A percentile compares a stretch with the other conserved stretches of the same genome.
Evolutionary conservation across 306 rosid genomes (phyloP).

Genomic region (Casuarina equisetifolia): DNA sequence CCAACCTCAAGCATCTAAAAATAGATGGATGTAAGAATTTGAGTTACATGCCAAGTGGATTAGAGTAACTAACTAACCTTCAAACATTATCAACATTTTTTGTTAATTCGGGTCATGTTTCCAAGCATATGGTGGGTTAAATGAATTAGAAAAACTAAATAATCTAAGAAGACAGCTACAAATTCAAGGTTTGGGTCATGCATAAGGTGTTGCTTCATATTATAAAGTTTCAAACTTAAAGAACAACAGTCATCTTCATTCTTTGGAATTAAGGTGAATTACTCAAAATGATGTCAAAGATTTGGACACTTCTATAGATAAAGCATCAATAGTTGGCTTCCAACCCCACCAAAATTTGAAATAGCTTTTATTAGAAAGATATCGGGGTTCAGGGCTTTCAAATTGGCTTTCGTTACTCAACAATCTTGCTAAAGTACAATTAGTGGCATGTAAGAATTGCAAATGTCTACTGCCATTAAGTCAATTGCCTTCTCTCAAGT

Average conservation of each 20-base stretch:
- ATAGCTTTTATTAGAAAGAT: no score
- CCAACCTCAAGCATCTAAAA: constrained; percentile 3
- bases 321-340: no score
- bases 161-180: neutral
- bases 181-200: neutral
- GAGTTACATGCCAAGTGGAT: constrained; percentile 4
- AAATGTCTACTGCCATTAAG: no score
- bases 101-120: neutral
- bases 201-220: neutral
- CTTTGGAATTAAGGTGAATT: neutral
- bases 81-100: neutral
- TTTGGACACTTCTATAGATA: no score
- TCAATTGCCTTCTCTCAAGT: no score
- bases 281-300: neutral
- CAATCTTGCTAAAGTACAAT: no score
- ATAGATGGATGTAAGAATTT: neutral
- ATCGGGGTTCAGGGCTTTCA: no score
- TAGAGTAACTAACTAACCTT: constrained; percentile 3
- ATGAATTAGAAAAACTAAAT: neutral
- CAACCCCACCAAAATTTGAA: no score
- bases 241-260: constrained; percentile 4
- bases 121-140: neutral
- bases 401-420: no score
- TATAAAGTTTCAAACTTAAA: neutral
- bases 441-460: no score